These are phyloP conservation scores for Fusarium subglutinans DNA, from an alignment of 2,329 filamentous ascomycete genomes.

Conservation along the genomic window DNA sequence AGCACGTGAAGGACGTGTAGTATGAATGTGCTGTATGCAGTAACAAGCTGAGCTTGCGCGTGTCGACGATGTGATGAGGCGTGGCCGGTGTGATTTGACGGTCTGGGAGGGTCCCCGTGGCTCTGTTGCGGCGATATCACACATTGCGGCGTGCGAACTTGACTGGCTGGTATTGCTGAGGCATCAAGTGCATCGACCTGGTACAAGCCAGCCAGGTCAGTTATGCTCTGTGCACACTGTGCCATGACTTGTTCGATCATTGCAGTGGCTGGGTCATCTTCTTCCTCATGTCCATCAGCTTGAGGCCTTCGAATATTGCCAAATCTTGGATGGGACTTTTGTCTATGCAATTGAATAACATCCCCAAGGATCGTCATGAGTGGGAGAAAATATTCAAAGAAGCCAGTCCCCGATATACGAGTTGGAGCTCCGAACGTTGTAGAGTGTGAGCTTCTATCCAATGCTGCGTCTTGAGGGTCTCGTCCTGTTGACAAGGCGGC, in stretches of 20 bases:
- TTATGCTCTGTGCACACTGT: neutral
- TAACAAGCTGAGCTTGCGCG: neutral
- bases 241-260: neutral
- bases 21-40: neutral
- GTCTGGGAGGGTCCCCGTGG: neutral
- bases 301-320: neutral
- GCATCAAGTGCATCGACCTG: neutral
- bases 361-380: neutral
- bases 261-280: neutral
- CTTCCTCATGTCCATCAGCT: neutral
- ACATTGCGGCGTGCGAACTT: neutral
- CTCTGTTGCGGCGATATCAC: neutral
- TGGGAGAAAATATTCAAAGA: neutral
- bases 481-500: neutral
- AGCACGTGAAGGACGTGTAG: neutral
- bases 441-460: neutral
- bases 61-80: neutral
- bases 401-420: neutral
- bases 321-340: neutral
- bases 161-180: neutral
- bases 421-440: neutral
- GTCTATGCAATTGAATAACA: neutral
- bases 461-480: accelerated
- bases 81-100: neutral
- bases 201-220: neutral